Base-by-base conservation (phyloP, 495 filamentous ascomycete genomes). In the Penicillium pulvis region DNA sequence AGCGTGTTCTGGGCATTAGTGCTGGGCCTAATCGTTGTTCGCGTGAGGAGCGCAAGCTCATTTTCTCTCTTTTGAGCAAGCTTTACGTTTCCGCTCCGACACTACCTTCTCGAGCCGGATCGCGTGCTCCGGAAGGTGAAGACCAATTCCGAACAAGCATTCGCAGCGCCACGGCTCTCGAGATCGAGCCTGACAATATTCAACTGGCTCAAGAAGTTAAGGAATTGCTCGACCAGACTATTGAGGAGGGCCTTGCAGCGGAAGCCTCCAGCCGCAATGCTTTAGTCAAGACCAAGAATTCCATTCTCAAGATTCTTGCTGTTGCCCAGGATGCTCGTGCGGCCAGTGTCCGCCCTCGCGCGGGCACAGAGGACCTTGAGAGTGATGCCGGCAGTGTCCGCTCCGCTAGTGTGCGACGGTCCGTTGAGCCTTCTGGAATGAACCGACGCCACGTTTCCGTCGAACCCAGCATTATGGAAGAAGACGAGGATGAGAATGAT, bases 21-120 rank as follows among this genome's bases (percentile, higher is more conserved):
- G 68, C 61, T 12, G 63, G 65, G 14, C 57, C 74, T 71, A 76
- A 79, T 63, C 70, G 69, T 23, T 69, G 69, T 56, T 75, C 75
- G 80, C 88, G 85, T 71, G 92, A 97, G 64, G 93, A 97, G 72
- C 89, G 85, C 71, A 97, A 96, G 75, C 77, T 88, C 5, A 75
- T 96, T 26, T 82, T 91, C 54, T 75, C 85, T 4, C 81, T 97
- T 43, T 79, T 98, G 23, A 85, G 83, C 53, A 98, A 98, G 74
- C 79, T 97, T 14, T 87, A 91, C 70, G 81, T 97, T 57, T 84
- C 90, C 1, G 82, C 84, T 6, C 77, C 77, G 5, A 67, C 73
- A 4, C 59, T 61, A 0, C 67, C 77, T 10, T 70, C 74, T 36
- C 66, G 68, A 36, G 62, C 71, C 57, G 64, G 75, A 8, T 80